Evolutionary conservation across 176 grass and related monocot species (phyloP).

Genomic region (Rhynchospora pubera): DNA sequence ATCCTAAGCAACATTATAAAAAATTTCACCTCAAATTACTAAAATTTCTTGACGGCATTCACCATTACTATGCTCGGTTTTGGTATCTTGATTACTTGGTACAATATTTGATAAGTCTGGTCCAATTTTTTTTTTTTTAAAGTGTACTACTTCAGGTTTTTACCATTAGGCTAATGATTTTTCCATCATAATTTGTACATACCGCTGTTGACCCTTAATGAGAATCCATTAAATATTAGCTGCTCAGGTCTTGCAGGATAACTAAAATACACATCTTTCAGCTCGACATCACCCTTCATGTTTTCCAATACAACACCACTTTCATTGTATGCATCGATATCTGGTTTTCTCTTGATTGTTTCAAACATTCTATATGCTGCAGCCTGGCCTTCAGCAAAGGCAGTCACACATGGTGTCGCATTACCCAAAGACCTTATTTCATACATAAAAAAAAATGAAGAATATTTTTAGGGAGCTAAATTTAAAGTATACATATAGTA

Average conservation of each 20-base stretch:
- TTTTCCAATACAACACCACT: slow-evolving; percentile 39
- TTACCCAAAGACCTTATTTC: slow-evolving; percentile 53
- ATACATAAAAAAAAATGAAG: slow-evolving; percentile 7
- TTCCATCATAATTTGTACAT: not conserved
- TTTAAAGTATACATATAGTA: not conserved
- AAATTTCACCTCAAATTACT: not conserved
- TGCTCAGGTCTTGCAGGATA: slow-evolving; percentile 70
- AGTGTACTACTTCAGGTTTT: not conserved
- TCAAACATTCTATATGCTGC: slow-evolving; percentile 69
- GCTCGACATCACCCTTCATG: slow-evolving; percentile 52
- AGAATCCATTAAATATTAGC: slow-evolving; percentile 56
- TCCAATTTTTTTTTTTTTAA: too few relatives aligned
- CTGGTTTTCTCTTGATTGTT: slow-evolving; percentile 58
- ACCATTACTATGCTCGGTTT: not conserved
- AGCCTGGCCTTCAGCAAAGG: slow-evolving; percentile 59
- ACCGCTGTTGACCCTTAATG: slow-evolving; percentile 46
- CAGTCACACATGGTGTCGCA: slow-evolving; percentile 53
- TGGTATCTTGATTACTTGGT: not conserved
- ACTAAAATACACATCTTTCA: slow-evolving; percentile 57
- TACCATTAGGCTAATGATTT: not conserved
- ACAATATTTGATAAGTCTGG: not conserved
- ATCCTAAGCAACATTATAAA: not conserved
- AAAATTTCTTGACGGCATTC: not conserved
- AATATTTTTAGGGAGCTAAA: not conserved
- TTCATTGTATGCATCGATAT: slow-evolving; percentile 60